phyloP scores from a whole-genome alignment of 805 yeast genomes.

The Suhomyces prunicola region DNA sequence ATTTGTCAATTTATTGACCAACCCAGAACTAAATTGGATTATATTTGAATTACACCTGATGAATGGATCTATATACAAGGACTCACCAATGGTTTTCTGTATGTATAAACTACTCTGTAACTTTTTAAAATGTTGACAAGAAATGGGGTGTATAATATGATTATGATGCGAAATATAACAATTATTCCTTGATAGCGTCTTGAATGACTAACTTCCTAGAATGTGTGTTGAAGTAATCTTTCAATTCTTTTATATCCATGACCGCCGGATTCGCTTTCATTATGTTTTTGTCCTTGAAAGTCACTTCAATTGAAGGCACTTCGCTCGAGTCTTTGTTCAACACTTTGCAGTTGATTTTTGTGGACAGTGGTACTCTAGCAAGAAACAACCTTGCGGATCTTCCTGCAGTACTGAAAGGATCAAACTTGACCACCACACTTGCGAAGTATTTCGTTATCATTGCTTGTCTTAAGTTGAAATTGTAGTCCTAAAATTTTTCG shows the following conservation, averaged over 20 bases:
- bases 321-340: constrained; percentile 44
- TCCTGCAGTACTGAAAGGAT: constrained; percentile 64
- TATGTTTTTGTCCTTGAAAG: constrained; percentile 73
- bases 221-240: constrained; percentile 70
- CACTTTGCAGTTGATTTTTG: constrained; percentile 65
- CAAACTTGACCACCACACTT: constrained; percentile 70
- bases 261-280: constrained; percentile 64
- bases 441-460: constrained; percentile 93
- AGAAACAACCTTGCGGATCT: constrained; percentile 78
- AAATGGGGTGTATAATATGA: neutral
- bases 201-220: constrained; percentile 74
- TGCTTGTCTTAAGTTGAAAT: neutral
- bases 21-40: neutral
- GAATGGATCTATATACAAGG: constrained; percentile 1
- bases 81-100: neutral
- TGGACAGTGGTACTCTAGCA: constrained; percentile 74
- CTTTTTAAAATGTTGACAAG: neutral
- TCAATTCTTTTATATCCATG: constrained; percentile 64
- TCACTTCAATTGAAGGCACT: constrained; percentile 65
- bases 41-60: neutral
- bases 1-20: neutral
- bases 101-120: no score
- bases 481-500: neutral
- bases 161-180: neutral
- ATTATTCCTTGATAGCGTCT: constrained; percentile 53